phyloP scores from a whole-genome alignment of 352 stramenopile genomes.

The Phytophthora litchii region DNA sequence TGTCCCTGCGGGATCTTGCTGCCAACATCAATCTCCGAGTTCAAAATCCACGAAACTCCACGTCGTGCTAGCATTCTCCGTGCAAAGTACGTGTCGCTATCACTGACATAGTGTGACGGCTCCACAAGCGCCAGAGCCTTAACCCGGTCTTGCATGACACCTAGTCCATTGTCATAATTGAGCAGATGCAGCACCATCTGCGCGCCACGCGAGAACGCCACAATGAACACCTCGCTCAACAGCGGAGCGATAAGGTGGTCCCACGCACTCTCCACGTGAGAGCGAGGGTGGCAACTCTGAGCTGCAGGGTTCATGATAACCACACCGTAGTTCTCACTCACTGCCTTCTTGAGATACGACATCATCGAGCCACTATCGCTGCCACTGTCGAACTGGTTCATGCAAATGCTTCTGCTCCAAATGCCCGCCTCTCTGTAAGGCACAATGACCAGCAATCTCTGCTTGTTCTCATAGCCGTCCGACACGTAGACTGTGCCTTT shows the following conservation, averaged over 20 bases:
- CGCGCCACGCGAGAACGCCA: constrained; percentile 76
- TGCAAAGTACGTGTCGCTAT: constrained; percentile 81
- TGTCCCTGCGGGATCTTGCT: constrained; percentile 77
- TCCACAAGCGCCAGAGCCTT: constrained; percentile 84
- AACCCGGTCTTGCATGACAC: constrained; percentile 81
- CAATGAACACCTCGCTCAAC: constrained; percentile 71
- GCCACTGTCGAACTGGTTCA: constrained; percentile 61
- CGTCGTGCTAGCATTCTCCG: constrained; percentile 70
- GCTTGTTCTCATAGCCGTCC: constrained; percentile 59
- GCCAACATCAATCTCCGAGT: constrained; percentile 73
- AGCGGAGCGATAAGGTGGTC: constrained; percentile 77
- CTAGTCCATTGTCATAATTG: constrained; percentile 77
- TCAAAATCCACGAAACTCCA: constrained; percentile 78
- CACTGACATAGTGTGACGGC: constrained; percentile 78
- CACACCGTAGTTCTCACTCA: constrained; percentile 83
- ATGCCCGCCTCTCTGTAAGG: constrained; percentile 86
- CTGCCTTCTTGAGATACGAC: constrained; percentile 78
- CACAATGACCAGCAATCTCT: constrained; percentile 80
- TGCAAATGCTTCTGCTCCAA: constrained; percentile 86
- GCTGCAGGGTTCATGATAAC: constrained; percentile 84
- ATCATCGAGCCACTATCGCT: constrained; percentile 82
- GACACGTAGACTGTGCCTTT: constrained; percentile 81
- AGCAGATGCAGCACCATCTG: constrained; percentile 86
- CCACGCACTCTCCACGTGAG: constrained; percentile 82
- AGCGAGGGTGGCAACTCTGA: constrained; percentile 71